Conservation (phyloP, 306 rosid species). For the Medicago lupulina region DNA sequence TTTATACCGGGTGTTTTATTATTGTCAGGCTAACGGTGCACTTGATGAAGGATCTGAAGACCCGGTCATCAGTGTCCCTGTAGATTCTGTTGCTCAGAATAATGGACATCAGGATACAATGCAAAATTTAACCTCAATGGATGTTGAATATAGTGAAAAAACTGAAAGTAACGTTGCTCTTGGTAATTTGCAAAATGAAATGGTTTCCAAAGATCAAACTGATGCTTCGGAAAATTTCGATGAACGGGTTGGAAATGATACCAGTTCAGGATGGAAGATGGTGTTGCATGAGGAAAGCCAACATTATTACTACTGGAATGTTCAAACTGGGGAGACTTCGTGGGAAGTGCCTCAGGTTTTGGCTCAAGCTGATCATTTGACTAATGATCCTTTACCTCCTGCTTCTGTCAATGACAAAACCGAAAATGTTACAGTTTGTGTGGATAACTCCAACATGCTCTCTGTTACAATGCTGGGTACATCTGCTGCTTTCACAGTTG, state of each 20-base stretch:
- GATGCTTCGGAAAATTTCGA: constrained; percentile 50
- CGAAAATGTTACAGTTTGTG: constrained; percentile 44
- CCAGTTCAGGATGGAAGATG: constrained; percentile 80
- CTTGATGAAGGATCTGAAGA: constrained; percentile 53
- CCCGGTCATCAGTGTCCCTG: constrained; percentile 39
- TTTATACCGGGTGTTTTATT: constrained; percentile 32
- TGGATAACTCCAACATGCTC: constrained; percentile 44
- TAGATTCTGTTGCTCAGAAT: constrained; percentile 50
- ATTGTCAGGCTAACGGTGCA: constrained; percentile 54
- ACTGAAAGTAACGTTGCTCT: constrained; percentile 48
- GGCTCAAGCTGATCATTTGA: constrained; percentile 58
- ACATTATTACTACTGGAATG: constrained; percentile 89
- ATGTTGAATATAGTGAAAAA: constrained; percentile 50
- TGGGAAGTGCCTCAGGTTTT: constrained; percentile 88
- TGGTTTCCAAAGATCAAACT: constrained; percentile 49
- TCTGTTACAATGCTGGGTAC: constrained; percentile 45
- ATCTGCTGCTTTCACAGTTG: constrained; percentile 47
- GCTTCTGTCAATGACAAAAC: constrained; percentile 44
- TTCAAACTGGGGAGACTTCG: constrained; percentile 93
- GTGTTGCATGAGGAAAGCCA: constrained; percentile 95
- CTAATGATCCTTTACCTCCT: constrained; percentile 43
- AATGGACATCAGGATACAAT: constrained; percentile 52
- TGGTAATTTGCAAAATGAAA: constrained; percentile 49
- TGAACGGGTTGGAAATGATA: constrained; percentile 58
- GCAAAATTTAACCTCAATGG: constrained; percentile 43